phyloP scores from a whole-genome alignment of 768 basidiomycete genomes.

The Rhizopogon rudus region DNA sequence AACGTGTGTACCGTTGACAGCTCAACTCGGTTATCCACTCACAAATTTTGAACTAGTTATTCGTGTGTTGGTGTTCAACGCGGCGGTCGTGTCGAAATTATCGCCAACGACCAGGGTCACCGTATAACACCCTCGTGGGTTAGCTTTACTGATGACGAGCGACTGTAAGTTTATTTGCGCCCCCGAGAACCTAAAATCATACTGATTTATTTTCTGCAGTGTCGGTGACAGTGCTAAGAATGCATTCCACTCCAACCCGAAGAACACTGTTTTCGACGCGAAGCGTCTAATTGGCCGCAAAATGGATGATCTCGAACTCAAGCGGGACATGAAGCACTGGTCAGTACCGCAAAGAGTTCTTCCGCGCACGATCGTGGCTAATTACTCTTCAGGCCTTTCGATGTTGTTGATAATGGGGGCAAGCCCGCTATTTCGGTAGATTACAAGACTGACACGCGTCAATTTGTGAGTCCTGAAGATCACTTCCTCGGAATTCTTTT shows the following conservation, averaged over 20 bases:
- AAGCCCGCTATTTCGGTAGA: constrained; percentile 78
- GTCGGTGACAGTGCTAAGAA: constrained; percentile 98
- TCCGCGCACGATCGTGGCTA: not conserved
- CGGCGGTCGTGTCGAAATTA: constrained; percentile 83
- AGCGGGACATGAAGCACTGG: constrained; percentile 88
- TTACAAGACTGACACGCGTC: constrained; percentile 73
- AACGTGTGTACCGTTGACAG: constrained; percentile 44
- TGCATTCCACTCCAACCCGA: constrained; percentile 85
- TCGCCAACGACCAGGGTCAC: constrained; percentile 87
- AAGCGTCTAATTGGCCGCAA: constrained; percentile 93
- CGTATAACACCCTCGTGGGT: constrained; percentile 91
- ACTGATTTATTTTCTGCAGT: constrained; percentile 12
- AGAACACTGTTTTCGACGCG: constrained; percentile 95
- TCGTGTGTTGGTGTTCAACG: constrained; percentile 94
- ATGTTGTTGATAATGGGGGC: constrained; percentile 68
- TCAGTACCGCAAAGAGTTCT: not conserved
- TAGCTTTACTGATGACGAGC: constrained; percentile 73
- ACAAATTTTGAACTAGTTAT: constrained; percentile 50
- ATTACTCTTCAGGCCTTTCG: constrained; percentile 50
- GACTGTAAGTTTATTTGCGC: constrained; percentile 36
- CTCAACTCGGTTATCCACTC: not conserved
- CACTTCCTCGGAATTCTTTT: not conserved
- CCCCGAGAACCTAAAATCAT: too few species aligned
- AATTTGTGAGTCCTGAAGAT: constrained; percentile 61
- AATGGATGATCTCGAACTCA: constrained; percentile 73